phyloP scores from a whole-genome alignment of 2,329 filamentous ascomycete species.

The Fusarium sp. region DNA sequence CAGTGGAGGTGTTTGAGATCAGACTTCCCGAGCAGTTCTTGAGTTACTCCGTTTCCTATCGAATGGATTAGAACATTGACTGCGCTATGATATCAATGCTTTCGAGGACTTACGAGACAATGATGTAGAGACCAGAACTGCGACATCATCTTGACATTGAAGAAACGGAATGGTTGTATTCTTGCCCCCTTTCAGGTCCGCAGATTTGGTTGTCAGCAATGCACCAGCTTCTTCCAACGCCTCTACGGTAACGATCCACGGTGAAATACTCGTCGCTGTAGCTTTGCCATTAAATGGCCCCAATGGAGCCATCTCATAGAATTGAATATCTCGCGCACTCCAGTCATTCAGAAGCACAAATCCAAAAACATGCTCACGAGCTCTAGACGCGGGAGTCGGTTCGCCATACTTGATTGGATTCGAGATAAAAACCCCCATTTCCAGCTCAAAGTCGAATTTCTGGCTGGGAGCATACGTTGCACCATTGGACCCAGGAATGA shows the following conservation, averaged over 20 bases:
- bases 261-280: not conserved
- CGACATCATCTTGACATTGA: not conserved
- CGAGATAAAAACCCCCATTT: not conserved
- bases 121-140: not conserved
- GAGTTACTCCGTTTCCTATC: not conserved
- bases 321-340: not conserved
- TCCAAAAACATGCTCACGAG: not conserved
- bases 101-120: not conserved
- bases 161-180: not conserved
- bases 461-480: not conserved
- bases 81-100: too few species aligned
- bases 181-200: not conserved
- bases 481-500: not conserved
- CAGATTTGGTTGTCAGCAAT: fast-evolving
- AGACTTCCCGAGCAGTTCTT: not conserved
- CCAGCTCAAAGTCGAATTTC: not conserved
- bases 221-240: not conserved
- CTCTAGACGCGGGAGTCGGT: not conserved
- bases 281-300: not conserved
- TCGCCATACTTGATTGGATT: not conserved
- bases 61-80: too few species aligned
- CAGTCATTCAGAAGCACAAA: not conserved
- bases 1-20: not conserved
- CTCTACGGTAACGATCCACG: not conserved
- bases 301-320: not conserved